Percentiles rank a stretch among this genome's conserved stretches.
These are phyloP conservation scores for Berberis thunbergii DNA, from an alignment of 164 flowering plant genomes.

Conservation along the genomic window DNA sequence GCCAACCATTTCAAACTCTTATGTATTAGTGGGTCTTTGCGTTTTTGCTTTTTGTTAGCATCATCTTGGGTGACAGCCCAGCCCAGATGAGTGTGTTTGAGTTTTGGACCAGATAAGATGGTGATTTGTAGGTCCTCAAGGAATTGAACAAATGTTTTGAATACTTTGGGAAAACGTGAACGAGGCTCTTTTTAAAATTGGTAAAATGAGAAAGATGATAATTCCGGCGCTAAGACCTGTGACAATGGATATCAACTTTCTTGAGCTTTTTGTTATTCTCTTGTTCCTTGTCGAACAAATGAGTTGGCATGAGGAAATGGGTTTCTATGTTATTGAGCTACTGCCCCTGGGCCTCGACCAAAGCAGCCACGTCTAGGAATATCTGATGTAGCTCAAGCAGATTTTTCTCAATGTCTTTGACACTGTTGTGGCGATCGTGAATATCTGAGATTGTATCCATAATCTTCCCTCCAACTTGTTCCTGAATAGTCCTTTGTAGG, in stretches of 20 bases:
- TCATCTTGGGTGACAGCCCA: too few relatives aligned
- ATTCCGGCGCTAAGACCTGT: constrained; percentile 7
- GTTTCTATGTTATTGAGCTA: constrained; percentile 30
- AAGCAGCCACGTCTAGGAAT: constrained; percentile 32
- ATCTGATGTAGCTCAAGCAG: constrained; percentile 32
- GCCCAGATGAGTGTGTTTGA: too few relatives aligned
- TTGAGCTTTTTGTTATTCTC: constrained; percentile 22
- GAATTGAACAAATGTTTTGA: too few relatives aligned
- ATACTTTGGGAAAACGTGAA: too few relatives aligned
- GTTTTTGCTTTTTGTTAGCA: too few relatives aligned
- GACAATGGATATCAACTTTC: constrained; percentile 28
- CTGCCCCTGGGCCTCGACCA: constrained; percentile 34
- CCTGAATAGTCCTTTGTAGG: constrained; percentile 25
- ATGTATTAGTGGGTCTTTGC: too few relatives aligned
- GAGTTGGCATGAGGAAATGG: constrained; percentile 27
- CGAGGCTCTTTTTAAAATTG: constrained; percentile 2
- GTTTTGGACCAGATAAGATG: too few relatives aligned
- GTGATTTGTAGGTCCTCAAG: too few relatives aligned
- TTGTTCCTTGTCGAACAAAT: constrained; percentile 23
- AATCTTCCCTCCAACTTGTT: constrained; percentile 26
- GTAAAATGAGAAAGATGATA: constrained; percentile 12
- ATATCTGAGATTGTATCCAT: constrained; percentile 28
- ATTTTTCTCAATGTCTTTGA: constrained; percentile 28
- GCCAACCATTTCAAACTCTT: too few relatives aligned
- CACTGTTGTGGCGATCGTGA: constrained; percentile 28